Percentiles rank a stretch among this genome's conserved stretches.
Conservation (phyloP, 2,329 filamentous ascomycete species). For the Ceratocystis harringtonii region DNA sequence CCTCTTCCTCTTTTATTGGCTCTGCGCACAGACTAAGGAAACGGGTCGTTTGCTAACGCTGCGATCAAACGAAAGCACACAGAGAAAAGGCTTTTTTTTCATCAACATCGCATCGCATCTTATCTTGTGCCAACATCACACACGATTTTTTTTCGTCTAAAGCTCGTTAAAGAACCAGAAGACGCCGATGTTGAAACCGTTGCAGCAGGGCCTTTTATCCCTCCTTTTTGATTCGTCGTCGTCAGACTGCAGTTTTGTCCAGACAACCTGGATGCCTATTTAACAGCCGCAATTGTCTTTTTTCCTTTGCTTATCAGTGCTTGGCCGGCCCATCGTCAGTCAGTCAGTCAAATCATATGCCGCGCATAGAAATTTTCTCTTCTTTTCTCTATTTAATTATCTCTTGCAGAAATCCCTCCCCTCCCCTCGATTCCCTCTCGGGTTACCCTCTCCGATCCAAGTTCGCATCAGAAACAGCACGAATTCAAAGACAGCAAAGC, state of each 20-base stretch:
- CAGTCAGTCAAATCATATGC: not conserved
- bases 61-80: not conserved
- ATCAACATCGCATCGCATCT: not conserved
- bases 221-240: not conserved
- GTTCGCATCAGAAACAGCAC: not conserved
- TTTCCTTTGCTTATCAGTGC: not conserved
- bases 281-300: not conserved
- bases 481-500: not conserved
- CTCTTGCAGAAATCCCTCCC: not conserved
- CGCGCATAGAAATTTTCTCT: not conserved
- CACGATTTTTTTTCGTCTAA: not conserved
- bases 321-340: not conserved
- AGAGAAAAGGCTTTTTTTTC: not conserved
- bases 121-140: not conserved
- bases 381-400: not conserved
- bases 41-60: not conserved
- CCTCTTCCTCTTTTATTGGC: not conserved
- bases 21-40: not conserved
- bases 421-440: not conserved
- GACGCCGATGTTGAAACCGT: not conserved
- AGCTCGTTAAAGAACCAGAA: not conserved
- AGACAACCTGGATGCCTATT: not conserved
- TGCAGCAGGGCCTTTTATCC: not conserved
- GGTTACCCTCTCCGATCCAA: not conserved
- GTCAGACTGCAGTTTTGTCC: not conserved